phyloP scores from a whole-genome alignment of 768 basidiomycete species.

The Lenzites betulinus region DNA sequence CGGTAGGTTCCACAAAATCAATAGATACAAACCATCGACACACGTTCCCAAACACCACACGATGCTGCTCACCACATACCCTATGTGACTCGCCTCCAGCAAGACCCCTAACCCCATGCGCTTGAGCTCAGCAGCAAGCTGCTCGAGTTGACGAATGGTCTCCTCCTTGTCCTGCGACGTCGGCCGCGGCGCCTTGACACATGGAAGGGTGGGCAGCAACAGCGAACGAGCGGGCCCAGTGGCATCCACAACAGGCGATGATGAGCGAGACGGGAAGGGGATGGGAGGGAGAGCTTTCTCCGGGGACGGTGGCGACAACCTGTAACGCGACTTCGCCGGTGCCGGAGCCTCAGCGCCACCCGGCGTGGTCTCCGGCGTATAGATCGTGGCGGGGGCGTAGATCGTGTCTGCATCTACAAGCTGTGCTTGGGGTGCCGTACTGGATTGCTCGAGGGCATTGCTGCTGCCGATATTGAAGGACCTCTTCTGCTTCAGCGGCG shows the following conservation, averaged over 20 bases:
- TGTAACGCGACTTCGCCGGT: not conserved
- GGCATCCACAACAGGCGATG: not conserved
- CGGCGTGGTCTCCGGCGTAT: not conserved
- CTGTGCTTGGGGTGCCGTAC: too few species aligned
- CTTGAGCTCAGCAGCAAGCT: constrained; percentile 21
- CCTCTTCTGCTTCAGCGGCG: constrained; percentile 2
- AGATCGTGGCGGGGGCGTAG: not conserved
- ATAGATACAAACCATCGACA: too few species aligned
- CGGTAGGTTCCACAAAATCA: too few species aligned
- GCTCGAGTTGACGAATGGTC: constrained; percentile 22
- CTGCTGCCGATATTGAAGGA: not conserved
- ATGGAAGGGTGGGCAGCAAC: not conserved
- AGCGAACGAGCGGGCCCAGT: not conserved
- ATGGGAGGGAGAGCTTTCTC: constrained; percentile 17
- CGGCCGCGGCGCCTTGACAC: not conserved
- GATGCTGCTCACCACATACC: too few species aligned
- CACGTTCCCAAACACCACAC: too few species aligned
- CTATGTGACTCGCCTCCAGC: too few species aligned
- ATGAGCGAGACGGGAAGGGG: constrained; percentile 7
- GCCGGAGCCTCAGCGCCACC: not conserved
- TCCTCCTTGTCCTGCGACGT: constrained; percentile 14
- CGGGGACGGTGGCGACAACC: constrained; percentile 3
- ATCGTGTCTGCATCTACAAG: not conserved
- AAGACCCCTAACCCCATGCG: constrained; percentile 8
- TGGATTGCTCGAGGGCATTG: too few species aligned